phyloP scores from a whole-genome alignment of 495 filamentous ascomycete species.

The Saxispiralis lemnorum region DNA sequence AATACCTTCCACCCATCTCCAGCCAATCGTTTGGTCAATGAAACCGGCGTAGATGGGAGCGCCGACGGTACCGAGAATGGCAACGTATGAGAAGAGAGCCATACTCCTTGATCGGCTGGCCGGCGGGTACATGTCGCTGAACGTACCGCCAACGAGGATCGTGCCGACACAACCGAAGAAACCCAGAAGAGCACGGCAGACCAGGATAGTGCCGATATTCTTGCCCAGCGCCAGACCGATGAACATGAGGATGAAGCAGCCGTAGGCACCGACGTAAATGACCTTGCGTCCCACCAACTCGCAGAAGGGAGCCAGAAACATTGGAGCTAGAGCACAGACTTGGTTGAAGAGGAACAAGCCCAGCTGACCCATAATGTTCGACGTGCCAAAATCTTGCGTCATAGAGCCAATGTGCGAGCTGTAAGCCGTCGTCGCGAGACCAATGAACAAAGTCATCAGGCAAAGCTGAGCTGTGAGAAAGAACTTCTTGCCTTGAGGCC shows the following conservation, averaged over 20 bases:
- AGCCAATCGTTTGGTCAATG: conserved; percentile 11
- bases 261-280: conserved; percentile 26
- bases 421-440: conserved; percentile 32
- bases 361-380: conserved; percentile 25
- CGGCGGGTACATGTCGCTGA: conserved; percentile 9
- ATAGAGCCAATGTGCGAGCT: conserved; percentile 28
- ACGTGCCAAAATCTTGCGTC: conserved; percentile 24
- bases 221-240: conserved; percentile 24
- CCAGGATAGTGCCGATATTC: conserved; percentile 23
- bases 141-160: conserved; percentile 13
- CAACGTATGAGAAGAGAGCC: conserved; percentile 12
- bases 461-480: conserved; percentile 30
- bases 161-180: conserved; percentile 13
- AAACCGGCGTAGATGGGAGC: conserved; percentile 12
- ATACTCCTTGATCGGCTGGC: conserved; percentile 1
- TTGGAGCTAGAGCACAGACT: conserved; percentile 21
- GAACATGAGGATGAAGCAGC: conserved; percentile 28
- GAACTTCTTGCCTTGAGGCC: conserved; percentile 23
- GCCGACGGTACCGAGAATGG: conserved; percentile 12
- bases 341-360: conserved; percentile 28
- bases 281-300: conserved; percentile 28
- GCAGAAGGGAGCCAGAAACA: conserved; percentile 31
- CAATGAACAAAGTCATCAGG: conserved; percentile 32
- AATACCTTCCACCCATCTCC: conserved; percentile 13
- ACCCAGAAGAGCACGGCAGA: conserved; percentile 12